Conservation (phyloP, 1,284 basidiomycete genomes). For the Pascua guehoae region DNA sequence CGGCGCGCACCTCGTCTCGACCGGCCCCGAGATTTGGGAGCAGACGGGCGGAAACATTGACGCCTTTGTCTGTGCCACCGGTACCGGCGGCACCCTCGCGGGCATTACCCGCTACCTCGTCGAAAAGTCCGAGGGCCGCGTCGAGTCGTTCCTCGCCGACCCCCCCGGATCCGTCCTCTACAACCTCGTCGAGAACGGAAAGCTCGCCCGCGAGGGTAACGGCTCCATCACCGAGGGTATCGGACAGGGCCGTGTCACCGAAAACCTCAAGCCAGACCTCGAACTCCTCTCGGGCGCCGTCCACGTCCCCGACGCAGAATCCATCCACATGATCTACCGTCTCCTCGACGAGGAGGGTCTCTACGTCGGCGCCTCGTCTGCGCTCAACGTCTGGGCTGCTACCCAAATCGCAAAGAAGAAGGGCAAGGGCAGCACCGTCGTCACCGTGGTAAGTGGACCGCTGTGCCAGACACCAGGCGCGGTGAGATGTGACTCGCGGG, state of each 20-base stretch:
- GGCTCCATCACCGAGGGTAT: conserved; percentile 99
- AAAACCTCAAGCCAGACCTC: conserved; percentile 84
- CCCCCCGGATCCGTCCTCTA: conserved; percentile 92
- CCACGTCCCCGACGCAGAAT: conserved; percentile 82
- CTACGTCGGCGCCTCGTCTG: conserved; percentile 93
- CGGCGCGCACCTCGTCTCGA: conserved; percentile 79
- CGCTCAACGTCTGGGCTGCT: conserved; percentile 93
- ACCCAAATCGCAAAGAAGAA: conserved; percentile 80
- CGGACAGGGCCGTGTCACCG: conserved; percentile 94
- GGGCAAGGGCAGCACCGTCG: conserved; percentile 73
- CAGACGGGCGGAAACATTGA: conserved; percentile 79
- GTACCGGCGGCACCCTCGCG: conserved; percentile 93
- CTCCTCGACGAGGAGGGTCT: conserved; percentile 88
- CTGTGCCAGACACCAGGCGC: conserved; percentile 43
- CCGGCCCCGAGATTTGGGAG: conserved; percentile 95
- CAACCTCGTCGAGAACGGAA: conserved; percentile 76
- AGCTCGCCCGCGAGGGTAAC: conserved; percentile 71
- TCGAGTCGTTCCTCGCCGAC: conserved; percentile 91
- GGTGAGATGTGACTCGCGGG: not conserved
- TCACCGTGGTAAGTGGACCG: conserved; percentile 58
- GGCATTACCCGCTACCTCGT: conserved; percentile 81
- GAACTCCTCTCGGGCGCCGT: conserved; percentile 75
- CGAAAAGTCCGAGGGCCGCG: conserved; percentile 74
- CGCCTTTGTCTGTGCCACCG: conserved; percentile 89
- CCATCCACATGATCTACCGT: conserved; percentile 90